Evolutionary conservation across 768 basidiomycete genomes (phyloP), one percentile per base, ranked within the genome.

Genomic region (Rossbeevera mucosa): DNA sequence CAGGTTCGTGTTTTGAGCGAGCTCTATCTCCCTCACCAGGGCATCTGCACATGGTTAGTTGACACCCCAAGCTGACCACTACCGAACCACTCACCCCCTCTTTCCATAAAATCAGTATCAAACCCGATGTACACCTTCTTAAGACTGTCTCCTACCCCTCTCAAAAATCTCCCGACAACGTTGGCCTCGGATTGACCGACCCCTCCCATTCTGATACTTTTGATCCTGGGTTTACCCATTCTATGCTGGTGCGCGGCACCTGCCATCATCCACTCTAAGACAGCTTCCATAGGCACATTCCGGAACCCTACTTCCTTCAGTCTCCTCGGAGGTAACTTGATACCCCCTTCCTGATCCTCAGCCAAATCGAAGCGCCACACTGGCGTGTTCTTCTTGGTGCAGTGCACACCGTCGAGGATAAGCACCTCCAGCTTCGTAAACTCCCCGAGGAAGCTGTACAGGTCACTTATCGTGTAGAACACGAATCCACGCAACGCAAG

Each of bases 381-480:
- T 12, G 51, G 50, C 16, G 54, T 55, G 33, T 55, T 56, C 43
- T 53, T 50, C 49, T 57, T 65, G 52, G 46, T 28, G 33, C 59
- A 70, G n/a, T 52, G 62, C 26, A 70, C 63, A 46, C 64, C 60
- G 30, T 68, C 68, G 30, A 69, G 58, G 2, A 59, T 63, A 49
- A 69, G 61, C 49, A 44, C 54, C 25, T 71, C 65, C 47, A 67
- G 28, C 22, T 59, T 57, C 20, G 48, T 44, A 31, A 67, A 68
- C 44, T 65, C 67, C 18, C 57, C 63, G 2, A 69, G 57, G 51
- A 69, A 62, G 33, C 4, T 31, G 18, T 52, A 69, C 65, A 69
- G 56, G 25, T 71, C 68, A 21, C 45, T 54, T 45, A 54, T 57
- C 21, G 65, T 61, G 25, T 51, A 58, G 44, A 69, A 69, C 41